Evolutionary conservation across 108 stramenopile species (phyloP), one percentile per base, ranked within the genome.

Genomic region (Fistulifera solaris): DNA sequence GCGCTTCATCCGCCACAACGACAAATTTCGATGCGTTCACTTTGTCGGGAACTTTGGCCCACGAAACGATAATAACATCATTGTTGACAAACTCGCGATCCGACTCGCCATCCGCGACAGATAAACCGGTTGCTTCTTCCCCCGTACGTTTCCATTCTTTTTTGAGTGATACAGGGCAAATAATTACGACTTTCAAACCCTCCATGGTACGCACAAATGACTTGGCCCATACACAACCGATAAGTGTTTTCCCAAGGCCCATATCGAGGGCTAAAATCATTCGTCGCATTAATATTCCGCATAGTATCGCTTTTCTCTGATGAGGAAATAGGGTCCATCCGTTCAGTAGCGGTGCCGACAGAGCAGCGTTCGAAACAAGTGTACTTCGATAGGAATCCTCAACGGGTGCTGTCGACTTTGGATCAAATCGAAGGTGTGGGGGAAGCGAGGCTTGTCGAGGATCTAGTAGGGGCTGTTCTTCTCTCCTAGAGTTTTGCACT

Each of bases 251-350:
- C 10, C 79, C 71, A 47, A 82, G 54, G 0, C 87, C 87, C 87
- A 89, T 86, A 45, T 89, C 87, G 26, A 85, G 71, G 13, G 87
- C 87, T n/a, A 89, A 54, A 59, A 89, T 81, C 42, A 83, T 61
- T 7, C 87, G 72, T 38, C 87, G 74, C 79, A 78, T 80, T 15
- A 50, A 56, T 26, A 89, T 56, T 12, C 65, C 76, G 38, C 64
- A 54, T 2, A 74, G 39, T 49, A 89, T 75, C 28, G 83, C 83
- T 39, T 75, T 61, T 50, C 78, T 85, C 54, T 89, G 87, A 56
- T 89, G 87, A 1, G 73, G 65, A 57, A 70, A 85, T 0, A 89
- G 54, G 1, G 63, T 78, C 87, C 87, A 89, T n/a, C 83, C 83
- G 60, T 89, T 89, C 43, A 63, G 27, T 2, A 89, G 68, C 0